These are phyloP conservation scores for Dimocarpus longan DNA, from an alignment of 345 rosid genomes.

Conservation along the genomic window DNA sequence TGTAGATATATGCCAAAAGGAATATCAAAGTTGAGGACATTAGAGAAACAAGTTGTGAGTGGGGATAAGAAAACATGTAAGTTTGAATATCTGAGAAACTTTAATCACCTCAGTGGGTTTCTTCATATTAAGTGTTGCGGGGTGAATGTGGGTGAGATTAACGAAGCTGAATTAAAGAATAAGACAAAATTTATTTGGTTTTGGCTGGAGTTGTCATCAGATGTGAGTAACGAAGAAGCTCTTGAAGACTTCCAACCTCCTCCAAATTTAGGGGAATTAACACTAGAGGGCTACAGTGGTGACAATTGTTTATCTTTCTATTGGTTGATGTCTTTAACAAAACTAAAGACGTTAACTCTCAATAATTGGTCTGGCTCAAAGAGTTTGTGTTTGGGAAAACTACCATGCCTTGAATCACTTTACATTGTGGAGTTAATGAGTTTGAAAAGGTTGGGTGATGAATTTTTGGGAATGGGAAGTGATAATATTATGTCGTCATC, in stretches of 20 bases:
- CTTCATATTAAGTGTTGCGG: neutral
- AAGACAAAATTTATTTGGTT: neutral
- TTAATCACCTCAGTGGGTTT: neutral
- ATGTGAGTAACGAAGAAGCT: neutral
- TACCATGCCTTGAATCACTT: neutral
- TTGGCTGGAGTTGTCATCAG: neutral
- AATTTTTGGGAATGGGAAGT: neutral
- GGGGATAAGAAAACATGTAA: neutral
- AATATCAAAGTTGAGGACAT: neutral
- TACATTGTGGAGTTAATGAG: accelerated
- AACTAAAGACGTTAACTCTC: neutral
- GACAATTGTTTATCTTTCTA: too few species aligned
- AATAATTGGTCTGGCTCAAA: neutral
- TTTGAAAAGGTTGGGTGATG: neutral
- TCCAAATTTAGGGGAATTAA: neutral
- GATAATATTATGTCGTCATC: neutral
- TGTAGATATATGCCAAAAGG: neutral
- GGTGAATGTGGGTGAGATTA: neutral
- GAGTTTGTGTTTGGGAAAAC: neutral
- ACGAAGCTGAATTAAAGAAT: neutral
- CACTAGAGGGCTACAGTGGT: neutral
- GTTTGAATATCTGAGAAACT: neutral
- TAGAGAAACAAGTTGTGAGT: neutral
- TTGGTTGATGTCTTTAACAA: neutral
- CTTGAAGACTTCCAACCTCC: constrained; percentile 10